phyloP scores from a whole-genome alignment of 768 basidiomycete genomes.

The Boletus barrowsii region DNA sequence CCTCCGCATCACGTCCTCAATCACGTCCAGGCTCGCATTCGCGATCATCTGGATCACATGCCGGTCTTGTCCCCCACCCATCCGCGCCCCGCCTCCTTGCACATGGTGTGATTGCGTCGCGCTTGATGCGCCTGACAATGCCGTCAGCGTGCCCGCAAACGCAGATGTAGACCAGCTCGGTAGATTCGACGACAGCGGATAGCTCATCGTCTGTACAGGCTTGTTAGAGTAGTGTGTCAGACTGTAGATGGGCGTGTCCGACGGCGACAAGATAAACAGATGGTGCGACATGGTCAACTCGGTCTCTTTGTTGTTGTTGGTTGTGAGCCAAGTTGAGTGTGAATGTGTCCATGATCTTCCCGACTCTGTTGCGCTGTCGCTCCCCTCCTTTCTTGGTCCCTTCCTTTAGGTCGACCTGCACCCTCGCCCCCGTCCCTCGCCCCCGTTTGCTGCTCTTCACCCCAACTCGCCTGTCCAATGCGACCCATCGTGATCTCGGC shows the following conservation, averaged over 20 bases:
- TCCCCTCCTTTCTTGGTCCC: not conserved
- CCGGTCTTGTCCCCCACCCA: constrained; percentile 80
- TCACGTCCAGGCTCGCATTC: constrained; percentile 90
- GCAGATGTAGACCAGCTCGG: constrained; percentile 91
- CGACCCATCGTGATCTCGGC: constrained; percentile 22
- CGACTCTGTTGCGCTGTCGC: constrained; percentile 10
- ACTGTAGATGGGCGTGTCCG: constrained; percentile 82
- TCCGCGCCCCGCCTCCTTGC: constrained; percentile 58
- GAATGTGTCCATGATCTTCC: constrained; percentile 1
- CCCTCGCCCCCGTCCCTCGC: not conserved
- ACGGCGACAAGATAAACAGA: constrained; percentile 80
- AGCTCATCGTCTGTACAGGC: constrained; percentile 54
- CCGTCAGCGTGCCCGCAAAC: constrained; percentile 85
- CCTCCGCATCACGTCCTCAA: constrained; percentile 89
- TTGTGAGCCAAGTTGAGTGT: constrained; percentile 1
- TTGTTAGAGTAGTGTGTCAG: constrained; percentile 81
- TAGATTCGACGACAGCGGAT: constrained; percentile 76
- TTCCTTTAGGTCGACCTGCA: not conserved
- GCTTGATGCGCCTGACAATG: constrained; percentile 80
- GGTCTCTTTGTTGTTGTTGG: constrained; percentile 6
- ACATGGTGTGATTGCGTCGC: constrained; percentile 60
- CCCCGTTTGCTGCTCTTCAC: constrained; percentile 6
- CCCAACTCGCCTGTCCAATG: constrained; percentile 13
- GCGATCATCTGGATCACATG: constrained; percentile 99
- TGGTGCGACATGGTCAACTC: constrained; percentile 71